Evolutionary conservation across 1,284 basidiomycete species (phyloP), one percentile per base, ranked within the genome.

Genomic region (Somion occarium): DNA sequence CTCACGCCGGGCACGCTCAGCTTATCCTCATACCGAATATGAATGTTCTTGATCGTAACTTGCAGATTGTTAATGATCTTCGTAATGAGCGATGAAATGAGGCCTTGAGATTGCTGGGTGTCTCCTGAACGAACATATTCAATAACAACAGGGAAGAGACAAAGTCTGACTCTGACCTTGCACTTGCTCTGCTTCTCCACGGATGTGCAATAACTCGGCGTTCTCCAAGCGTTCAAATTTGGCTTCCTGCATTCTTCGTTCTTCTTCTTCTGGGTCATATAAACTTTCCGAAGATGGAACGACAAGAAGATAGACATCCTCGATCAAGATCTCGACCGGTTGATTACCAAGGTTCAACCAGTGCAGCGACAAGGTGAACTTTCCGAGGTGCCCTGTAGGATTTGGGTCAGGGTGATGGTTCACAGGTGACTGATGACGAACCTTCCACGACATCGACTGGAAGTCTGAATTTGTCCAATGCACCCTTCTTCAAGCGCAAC

Each of bases 1-100:
- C 80, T 63, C 68, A 93, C 92, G 27, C 91, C 92, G 22, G 95
- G 95, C 34, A 94, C 93, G 57, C 93, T 98, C 56, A 96, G 71
- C 48, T 85, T 88, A 70, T 99, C 97, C 70, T 99, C 97, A 63
- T 99, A 99, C 46, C 97, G 88, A 48, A 99, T 74, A 65, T 98
- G 95, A 46, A 98, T 91, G 60, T 96, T 94, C 71, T 89, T 91
- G 54, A 99, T 85, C 15, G 93, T 95, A 37, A 99, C 84, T 72
- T 99, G 97, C 15, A 99, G 71, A 65, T 99, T 99, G 70, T 99
- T 97, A 59, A 99, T 82, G 55, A 99, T 85, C 67, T 97, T 96
- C 45, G 90, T 83, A 46, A 90, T 84, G 54, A 99, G 75, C 18
- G 93, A 94, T 45, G 90, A 81, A 59, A 91, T 77, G 56, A 96